Percentiles rank a stretch among this genome's conserved stretches.
These are phyloP conservation scores for Aspergillus hiratsukae DNA, from an alignment of 2,329 filamentous ascomycete genomes.

Conservation along the genomic window DNA sequence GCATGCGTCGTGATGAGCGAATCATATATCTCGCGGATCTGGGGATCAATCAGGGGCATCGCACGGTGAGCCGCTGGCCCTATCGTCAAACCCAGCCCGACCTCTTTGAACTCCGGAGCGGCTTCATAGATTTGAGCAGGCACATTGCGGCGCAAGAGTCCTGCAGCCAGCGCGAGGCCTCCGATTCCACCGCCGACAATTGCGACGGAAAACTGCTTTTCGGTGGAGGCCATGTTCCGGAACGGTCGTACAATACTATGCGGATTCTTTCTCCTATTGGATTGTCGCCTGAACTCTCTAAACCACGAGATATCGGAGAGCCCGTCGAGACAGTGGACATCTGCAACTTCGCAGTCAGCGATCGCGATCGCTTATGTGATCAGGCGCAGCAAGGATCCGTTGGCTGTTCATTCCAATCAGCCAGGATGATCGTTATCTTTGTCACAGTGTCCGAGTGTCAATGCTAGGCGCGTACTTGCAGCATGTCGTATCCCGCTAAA, in stretches of 20 bases:
- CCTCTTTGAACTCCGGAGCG: conserved; percentile 51
- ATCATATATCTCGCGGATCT: conserved; percentile 28
- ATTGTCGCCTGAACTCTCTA: background rate
- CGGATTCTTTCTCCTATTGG: background rate
- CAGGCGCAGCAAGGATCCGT: background rate
- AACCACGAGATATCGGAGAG: background rate
- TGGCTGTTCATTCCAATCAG: background rate
- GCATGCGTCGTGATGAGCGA: conserved; percentile 30
- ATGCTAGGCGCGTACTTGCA: background rate
- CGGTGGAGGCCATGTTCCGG: background rate
- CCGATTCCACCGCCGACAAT: conserved; percentile 59
- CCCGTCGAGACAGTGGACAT: too few species aligned
- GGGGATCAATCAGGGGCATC: conserved; percentile 50
- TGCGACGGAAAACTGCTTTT: conserved; percentile 46
- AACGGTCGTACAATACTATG: background rate
- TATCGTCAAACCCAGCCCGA: conserved; percentile 56
- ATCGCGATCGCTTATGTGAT: too few species aligned
- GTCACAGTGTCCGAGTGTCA: background rate
- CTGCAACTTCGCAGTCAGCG: too few species aligned
- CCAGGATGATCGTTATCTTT: background rate
- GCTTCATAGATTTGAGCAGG: conserved; percentile 54
- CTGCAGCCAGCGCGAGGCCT: conserved; percentile 52
- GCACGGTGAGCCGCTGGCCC: conserved; percentile 54
- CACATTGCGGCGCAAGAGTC: conserved; percentile 44
- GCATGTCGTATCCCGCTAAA: background rate